Conservation (phyloP, 208 protist species). For the Trypanosomatidae sp. region DNA sequence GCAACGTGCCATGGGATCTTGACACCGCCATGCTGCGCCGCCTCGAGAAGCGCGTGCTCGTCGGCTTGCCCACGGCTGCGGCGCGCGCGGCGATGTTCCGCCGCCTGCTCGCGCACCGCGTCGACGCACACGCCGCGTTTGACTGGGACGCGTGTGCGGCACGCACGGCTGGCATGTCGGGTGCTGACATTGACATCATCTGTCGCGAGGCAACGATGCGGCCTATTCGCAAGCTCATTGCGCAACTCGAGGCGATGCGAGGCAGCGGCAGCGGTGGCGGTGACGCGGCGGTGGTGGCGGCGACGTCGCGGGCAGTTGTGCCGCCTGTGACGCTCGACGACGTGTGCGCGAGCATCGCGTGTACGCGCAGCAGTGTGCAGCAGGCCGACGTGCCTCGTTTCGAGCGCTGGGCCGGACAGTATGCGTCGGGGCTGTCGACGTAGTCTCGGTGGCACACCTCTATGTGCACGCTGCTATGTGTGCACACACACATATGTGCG, state of each 20-base stretch:
- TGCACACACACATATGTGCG: no score
- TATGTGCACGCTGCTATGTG: no score
- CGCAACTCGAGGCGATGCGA: slow-evolving; percentile 19
- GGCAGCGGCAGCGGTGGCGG: slow-evolving; percentile 9
- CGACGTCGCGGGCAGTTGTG: slow-evolving; percentile 14
- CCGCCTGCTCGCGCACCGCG: slow-evolving; percentile 20
- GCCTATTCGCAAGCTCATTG: slow-evolving; percentile 79
- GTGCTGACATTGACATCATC: slow-evolving; percentile 84
- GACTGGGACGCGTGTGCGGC: slow-evolving; percentile 55
- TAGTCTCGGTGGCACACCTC: no score
- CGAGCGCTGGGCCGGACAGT: slow-evolving; percentile 49
- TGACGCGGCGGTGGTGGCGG: slow-evolving; percentile 5
- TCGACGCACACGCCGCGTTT: background rate
- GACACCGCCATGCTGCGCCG: slow-evolving; percentile 88
- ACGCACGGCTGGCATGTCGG: slow-evolving; percentile 74
- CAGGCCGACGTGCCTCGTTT: slow-evolving; percentile 48
- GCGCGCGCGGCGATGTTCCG: slow-evolving; percentile 63
- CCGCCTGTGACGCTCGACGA: slow-evolving; percentile 63
- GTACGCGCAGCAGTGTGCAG: slow-evolving; percentile 65
- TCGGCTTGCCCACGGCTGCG: slow-evolving; percentile 62
- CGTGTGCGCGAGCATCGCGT: slow-evolving; percentile 59
- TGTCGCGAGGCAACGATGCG: slow-evolving; percentile 90
- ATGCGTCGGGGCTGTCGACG: slow-evolving; percentile 67
- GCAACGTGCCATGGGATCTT: slow-evolving; percentile 90
- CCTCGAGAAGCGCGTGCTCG: slow-evolving; percentile 86